A percentile compares a stretch with the other conserved stretches of the same genome.
These are phyloP conservation scores for Amanita phalloides DNA, from an alignment of 768 basidiomycete genomes.

Conservation along the genomic window DNA sequence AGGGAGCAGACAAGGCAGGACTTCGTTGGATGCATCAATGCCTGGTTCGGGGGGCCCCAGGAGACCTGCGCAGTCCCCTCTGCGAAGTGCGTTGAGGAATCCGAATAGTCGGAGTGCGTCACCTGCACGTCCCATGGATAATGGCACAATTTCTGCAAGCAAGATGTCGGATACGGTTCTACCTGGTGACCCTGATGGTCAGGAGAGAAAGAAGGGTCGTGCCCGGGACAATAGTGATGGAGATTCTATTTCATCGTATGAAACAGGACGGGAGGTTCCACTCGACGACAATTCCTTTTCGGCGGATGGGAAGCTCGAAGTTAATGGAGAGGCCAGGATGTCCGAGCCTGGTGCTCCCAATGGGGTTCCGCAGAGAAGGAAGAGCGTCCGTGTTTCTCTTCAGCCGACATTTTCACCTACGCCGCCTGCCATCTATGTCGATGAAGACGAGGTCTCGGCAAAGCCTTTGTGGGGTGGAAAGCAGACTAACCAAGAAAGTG, in stretches of 20 bases:
- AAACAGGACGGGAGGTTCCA: conserved; percentile 50
- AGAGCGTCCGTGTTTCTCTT: conserved; percentile 72
- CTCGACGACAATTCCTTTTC: conserved; percentile 17
- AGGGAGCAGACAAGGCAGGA: not conserved
- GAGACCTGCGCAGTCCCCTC: conserved; percentile 32
- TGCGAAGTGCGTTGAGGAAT: conserved; percentile 55
- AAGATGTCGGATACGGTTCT: not conserved
- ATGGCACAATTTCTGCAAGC: not conserved
- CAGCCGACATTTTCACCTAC: conserved; percentile 68
- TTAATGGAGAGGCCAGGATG: not conserved
- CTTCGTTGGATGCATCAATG: not conserved
- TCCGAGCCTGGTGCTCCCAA: conserved; percentile 5
- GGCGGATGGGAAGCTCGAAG: conserved; percentile 2
- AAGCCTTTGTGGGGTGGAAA: conserved; percentile 4
- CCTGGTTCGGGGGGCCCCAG: not conserved
- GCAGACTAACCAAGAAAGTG: conserved; percentile 2
- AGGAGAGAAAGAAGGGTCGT: conserved; percentile 11
- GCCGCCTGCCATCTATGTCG: conserved; percentile 53
- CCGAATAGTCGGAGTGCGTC: conserved; percentile 36
- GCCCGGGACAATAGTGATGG: conserved; percentile 20
- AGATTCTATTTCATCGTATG: conserved; percentile 52
- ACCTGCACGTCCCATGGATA: conserved; percentile 15
- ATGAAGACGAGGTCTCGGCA: conserved; percentile 19
- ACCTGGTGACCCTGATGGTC: not conserved
- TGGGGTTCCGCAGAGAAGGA: conserved; percentile 28